Evolutionary conservation across 2,329 filamentous ascomycete species (phyloP).

Genomic region (Tympanopsis confertula): DNA sequence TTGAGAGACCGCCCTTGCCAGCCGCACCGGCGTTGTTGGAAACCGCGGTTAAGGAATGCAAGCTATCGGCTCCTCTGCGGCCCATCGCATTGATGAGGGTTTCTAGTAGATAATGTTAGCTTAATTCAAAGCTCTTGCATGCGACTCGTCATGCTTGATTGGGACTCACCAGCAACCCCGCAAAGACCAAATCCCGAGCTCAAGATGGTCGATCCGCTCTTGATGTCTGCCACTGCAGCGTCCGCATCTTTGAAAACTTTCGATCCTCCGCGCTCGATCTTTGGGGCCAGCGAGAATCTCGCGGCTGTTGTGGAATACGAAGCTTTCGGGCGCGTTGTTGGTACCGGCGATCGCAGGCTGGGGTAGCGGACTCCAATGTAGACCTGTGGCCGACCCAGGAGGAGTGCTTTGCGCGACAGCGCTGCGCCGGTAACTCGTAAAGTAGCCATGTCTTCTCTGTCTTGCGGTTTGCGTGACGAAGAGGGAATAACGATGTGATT

Average conservation of each 20-base stretch:
- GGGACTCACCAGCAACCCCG: conserved; percentile 51
- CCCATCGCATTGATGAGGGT: conserved; percentile 62
- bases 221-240: conserved; percentile 58
- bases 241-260: conserved; percentile 46
- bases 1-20: conserved; percentile 55
- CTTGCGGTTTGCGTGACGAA: not conserved
- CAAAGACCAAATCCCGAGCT: conserved; percentile 77
- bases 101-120: conserved; percentile 27
- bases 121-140: conserved; percentile 1
- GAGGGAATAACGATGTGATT: not conserved
- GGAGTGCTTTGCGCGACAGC: not conserved
- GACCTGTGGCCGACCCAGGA: not conserved
- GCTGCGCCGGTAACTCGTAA: not conserved
- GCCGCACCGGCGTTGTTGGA: conserved; percentile 72
- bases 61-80: conserved; percentile 39
- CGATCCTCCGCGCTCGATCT: conserved; percentile 20
- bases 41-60: conserved; percentile 56
- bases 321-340: not conserved
- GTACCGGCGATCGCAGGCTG: not conserved
- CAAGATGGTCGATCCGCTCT: conserved; percentile 59
- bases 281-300: conserved; percentile 2
- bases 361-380: not conserved
- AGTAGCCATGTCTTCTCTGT: not conserved
- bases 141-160: not conserved
- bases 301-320: not conserved